Conservation (phyloP, 768 basidiomycete genomes). For the Kwoniella mangroviensis region DNA sequence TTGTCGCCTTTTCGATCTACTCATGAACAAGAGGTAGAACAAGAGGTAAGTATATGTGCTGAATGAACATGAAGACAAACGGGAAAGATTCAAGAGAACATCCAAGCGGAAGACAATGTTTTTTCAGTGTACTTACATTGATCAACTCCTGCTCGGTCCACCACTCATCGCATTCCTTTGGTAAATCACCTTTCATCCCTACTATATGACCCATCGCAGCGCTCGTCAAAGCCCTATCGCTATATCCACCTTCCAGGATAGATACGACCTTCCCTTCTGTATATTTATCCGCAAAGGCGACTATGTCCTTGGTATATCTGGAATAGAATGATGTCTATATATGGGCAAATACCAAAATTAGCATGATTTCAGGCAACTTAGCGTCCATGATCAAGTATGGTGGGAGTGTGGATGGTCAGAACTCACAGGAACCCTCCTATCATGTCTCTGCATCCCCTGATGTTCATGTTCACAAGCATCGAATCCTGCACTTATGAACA, state of each 20-base stretch:
- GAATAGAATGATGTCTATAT: constrained; percentile 73
- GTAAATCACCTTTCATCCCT: constrained; percentile 63
- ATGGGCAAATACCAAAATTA: not conserved
- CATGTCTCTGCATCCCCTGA: constrained; percentile 86
- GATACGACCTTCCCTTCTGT: constrained; percentile 76
- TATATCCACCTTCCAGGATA: constrained; percentile 94
- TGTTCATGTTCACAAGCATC: constrained; percentile 94
- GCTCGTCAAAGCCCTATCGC: constrained; percentile 82
- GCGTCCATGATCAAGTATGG: not conserved
- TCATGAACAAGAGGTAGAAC: not conserved
- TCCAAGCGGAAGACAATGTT: not conserved
- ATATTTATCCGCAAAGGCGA: constrained; percentile 68
- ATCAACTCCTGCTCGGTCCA: constrained; percentile 43
- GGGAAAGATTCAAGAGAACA: too few relatives aligned
- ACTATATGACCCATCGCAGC: constrained; percentile 80
- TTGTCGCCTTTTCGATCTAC: constrained; percentile 53
- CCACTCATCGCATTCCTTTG: constrained; percentile 32
- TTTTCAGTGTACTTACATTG: constrained; percentile 40
- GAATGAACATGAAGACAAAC: too few relatives aligned
- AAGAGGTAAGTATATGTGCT: not conserved
- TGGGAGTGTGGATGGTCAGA: not conserved
- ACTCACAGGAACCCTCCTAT: constrained; percentile 75
- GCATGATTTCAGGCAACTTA: not conserved
- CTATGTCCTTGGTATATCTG: constrained; percentile 76
- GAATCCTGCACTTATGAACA: constrained; percentile 93